These are phyloP conservation scores for Kuraishia piskuri DNA, from an alignment of 805 yeast species.

Conservation along the genomic window DNA sequence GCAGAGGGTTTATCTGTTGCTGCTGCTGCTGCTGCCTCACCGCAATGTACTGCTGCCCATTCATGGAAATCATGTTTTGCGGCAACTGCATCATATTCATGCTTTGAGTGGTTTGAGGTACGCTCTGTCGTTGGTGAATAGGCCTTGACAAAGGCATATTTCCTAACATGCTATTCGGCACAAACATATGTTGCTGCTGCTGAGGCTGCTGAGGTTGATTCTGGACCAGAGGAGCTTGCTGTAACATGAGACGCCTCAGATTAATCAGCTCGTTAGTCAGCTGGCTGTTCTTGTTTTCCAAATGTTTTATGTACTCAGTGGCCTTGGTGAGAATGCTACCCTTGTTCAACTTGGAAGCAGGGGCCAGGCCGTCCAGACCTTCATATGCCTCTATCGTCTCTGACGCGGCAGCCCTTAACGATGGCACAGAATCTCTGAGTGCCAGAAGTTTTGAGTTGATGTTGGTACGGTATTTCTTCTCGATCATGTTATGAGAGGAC, in stretches of 20 bases:
- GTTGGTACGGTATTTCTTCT: constrained; percentile 72
- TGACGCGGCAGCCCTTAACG: constrained; percentile 52
- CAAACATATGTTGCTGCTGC: constrained; percentile 1
- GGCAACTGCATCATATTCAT: background rate
- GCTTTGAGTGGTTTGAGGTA: background rate
- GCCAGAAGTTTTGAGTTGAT: constrained; percentile 64
- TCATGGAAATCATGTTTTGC: background rate
- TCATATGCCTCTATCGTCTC: constrained; percentile 23
- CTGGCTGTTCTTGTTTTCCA: constrained; percentile 49
- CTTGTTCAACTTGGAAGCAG: constrained; percentile 68
- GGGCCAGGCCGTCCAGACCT: constrained; percentile 66
- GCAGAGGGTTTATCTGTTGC: background rate
- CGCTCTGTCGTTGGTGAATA: background rate
- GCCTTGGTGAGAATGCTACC: constrained; percentile 74
- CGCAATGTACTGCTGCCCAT: background rate
- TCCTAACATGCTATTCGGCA: background rate
- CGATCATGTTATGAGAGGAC: constrained; percentile 71
- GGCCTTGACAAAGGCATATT: background rate
- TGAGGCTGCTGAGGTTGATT: constrained; percentile 4
- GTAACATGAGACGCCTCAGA: constrained; percentile 21
- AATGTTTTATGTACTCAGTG: constrained; percentile 69
- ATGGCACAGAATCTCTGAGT: constrained; percentile 70
- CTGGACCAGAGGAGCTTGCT: constrained; percentile 5
- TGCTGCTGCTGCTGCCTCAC: constrained; percentile 6
- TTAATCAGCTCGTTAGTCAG: constrained; percentile 45